Evolutionary conservation across 139 green algal genomes (phyloP).

Genomic region (Mesotaenium endlicherianum): DNA sequence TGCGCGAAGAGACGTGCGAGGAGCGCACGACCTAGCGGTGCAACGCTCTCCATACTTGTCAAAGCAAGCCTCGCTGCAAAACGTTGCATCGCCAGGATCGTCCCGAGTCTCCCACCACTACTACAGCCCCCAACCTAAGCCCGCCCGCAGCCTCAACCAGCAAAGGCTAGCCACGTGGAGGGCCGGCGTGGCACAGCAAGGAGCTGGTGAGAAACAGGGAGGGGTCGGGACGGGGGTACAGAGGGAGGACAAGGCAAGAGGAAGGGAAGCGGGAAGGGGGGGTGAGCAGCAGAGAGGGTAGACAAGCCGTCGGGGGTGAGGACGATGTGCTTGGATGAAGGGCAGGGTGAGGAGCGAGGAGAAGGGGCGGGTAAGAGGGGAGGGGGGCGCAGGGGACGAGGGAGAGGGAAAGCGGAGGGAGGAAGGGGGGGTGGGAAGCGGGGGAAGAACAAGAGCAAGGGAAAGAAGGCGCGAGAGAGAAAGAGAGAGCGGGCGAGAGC

Average conservation of each 20-base stretch:
- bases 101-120: too few relatives aligned
- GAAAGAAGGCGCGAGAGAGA: not conserved
- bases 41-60: too few relatives aligned
- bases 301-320: too few relatives aligned
- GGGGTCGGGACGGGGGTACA: not conserved
- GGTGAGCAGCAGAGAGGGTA: not conserved
- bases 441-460: not conserved
- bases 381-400: not conserved
- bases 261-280: not conserved
- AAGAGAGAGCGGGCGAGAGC: not conserved
- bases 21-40: too few relatives aligned
- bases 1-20: too few relatives aligned
- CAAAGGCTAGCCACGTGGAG: too few relatives aligned
- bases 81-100: too few relatives aligned
- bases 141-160: too few relatives aligned
- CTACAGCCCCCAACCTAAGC: too few relatives aligned
- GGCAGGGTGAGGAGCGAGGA: not conserved
- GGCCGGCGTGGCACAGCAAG: too few relatives aligned
- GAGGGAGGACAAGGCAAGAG: not conserved
- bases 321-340: too few relatives aligned
- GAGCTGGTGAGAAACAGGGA: not conserved
- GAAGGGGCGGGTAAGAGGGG: not conserved
- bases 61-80: too few relatives aligned
- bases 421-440: not conserved
- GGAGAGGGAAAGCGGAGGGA: not conserved